These are phyloP conservation scores for Verticillium zaregamsianum DNA, from an alignment of 2,329 filamentous ascomycete genomes.

Conservation along the genomic window DNA sequence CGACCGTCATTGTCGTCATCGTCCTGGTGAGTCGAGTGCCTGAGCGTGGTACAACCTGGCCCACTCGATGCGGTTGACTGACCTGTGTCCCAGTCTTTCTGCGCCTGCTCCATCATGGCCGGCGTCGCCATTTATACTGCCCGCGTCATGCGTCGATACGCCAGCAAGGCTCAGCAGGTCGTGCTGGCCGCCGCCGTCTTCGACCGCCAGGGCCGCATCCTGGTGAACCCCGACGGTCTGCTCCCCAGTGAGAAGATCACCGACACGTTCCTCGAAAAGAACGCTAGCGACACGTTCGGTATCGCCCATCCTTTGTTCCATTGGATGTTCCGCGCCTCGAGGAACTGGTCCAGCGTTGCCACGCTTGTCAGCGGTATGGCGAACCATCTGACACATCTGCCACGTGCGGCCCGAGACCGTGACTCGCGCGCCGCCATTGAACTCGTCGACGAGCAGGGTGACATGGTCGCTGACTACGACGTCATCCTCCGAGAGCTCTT, in stretches of 20 bases:
- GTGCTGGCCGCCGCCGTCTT: constrained; percentile 60
- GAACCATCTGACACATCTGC: constrained; percentile 57
- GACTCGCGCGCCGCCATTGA: constrained; percentile 32
- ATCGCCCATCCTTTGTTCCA: constrained; percentile 76
- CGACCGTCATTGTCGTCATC: constrained; percentile 70
- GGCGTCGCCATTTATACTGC: constrained; percentile 50
- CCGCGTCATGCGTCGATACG: constrained; percentile 47
- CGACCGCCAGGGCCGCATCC: constrained; percentile 59
- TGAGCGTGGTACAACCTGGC: neutral
- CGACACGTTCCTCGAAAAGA: constrained; percentile 65
- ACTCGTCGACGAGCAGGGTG: constrained; percentile 48
- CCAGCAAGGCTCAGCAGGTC: constrained; percentile 58
- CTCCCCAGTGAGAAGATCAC: constrained; percentile 75
- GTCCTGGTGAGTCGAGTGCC: constrained; percentile 51
- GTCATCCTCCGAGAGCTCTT: constrained; percentile 78
- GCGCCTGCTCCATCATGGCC: constrained; percentile 57
- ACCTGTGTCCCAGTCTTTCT: constrained; percentile 45
- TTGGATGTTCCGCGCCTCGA: constrained; percentile 80
- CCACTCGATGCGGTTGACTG: neutral
- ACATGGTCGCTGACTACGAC: constrained; percentile 65
- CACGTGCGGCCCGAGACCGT: constrained; percentile 32
- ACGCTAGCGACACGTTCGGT: constrained; percentile 67
- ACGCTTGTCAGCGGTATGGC: constrained; percentile 70
- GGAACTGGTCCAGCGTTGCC: constrained; percentile 68
- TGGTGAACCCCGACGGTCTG: constrained; percentile 66